phyloP scores from a whole-genome alignment of 805 yeast genomes.

The Jamesozyma hellenica region DNA sequence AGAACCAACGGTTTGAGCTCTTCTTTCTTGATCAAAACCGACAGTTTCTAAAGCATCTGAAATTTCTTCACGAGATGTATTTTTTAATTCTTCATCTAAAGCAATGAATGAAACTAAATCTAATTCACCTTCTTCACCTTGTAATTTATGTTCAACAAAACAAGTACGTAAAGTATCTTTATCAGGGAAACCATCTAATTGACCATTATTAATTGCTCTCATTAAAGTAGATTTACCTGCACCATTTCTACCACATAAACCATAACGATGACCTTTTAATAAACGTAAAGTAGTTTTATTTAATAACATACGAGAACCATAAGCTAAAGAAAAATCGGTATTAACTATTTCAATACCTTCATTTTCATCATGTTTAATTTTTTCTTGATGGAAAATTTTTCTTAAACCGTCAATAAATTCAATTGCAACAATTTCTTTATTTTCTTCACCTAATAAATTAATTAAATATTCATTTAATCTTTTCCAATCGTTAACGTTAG shows the following conservation, averaged over 20 bases:
- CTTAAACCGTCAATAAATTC: conserved; percentile 42
- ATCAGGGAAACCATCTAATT: conserved; percentile 94
- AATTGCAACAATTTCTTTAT: conserved; percentile 30
- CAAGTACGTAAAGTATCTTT: conserved; percentile 80
- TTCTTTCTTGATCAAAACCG: conserved; percentile 86
- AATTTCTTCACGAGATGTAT: conserved; percentile 59
- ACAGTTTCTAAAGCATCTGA: conserved; percentile 68
- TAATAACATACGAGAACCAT: conserved; percentile 93
- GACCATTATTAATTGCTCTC: conserved; percentile 95
- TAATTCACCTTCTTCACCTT: conserved; percentile 88
- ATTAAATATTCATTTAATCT: conserved; percentile 47
- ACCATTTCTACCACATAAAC: conserved; percentile 97
- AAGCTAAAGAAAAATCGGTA: conserved; percentile 90
- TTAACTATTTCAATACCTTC: conserved; percentile 90
- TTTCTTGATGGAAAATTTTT: conserved; percentile 40
- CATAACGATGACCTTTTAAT: conserved; percentile 91
- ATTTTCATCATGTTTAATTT: conserved; percentile 43
- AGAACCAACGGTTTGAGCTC: conserved; percentile 85
- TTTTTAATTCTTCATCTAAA: conserved; percentile 68
- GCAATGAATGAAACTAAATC: conserved; percentile 83
- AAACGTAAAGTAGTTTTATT: conserved; percentile 85
- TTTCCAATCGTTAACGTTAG: conserved; percentile 68
- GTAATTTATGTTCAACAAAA: conserved; percentile 93
- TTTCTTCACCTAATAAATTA: conserved; percentile 30
- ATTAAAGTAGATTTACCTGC: conserved; percentile 96